Conservation (phyloP, 306 rosid genomes). For the Trifolium dubium region DNA sequence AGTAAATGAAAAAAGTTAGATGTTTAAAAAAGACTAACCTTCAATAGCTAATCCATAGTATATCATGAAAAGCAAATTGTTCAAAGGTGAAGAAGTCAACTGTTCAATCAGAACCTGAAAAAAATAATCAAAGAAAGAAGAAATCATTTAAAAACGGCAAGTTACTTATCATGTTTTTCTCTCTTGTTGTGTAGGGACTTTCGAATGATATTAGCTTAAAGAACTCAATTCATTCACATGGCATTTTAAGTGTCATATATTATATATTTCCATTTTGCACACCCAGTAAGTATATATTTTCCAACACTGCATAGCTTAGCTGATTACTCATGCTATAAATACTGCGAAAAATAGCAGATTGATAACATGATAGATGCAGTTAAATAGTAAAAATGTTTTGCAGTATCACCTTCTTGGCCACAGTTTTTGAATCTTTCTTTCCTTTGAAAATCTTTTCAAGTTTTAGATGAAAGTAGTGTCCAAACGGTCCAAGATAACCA, state of each 20-base stretch:
- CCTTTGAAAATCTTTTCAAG: conserved; percentile 92
- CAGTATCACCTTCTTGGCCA: conserved; percentile 76
- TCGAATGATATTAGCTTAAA: conserved; percentile 7
- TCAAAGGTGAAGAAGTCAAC: conserved; percentile 86
- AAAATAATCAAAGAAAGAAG: conserved; percentile 13
- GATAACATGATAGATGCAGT: conserved; percentile 22
- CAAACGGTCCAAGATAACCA: conserved; percentile 92
- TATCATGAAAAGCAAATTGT: conserved; percentile 82
- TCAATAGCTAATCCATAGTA: conserved; percentile 81
- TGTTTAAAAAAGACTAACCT: conserved; percentile 60
- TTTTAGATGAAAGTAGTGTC: conserved; percentile 70
- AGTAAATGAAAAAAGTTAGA: conserved; percentile 16
- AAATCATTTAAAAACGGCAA: background rate
- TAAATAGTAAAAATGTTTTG: conserved; percentile 30
- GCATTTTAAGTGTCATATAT: conserved; percentile 2
- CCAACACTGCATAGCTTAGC: conserved; percentile 2
- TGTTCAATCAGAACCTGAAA: conserved; percentile 90
- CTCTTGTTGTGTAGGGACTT: conserved; percentile 2
- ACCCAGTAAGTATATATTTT: conserved; percentile 13
- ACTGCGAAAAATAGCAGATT: conserved; percentile 24
- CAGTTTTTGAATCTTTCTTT: conserved; percentile 86
- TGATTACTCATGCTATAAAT: conserved; percentile 12
- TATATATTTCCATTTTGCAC: conserved; percentile 15
- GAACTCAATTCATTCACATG: conserved; percentile 16
- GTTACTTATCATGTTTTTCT: conserved; percentile 4